Percentiles rank a stretch among this genome's conserved stretches.
phyloP scores from a whole-genome alignment of 495 filamentous ascomycete species.

The Hypoxylon subgilvum region DNA sequence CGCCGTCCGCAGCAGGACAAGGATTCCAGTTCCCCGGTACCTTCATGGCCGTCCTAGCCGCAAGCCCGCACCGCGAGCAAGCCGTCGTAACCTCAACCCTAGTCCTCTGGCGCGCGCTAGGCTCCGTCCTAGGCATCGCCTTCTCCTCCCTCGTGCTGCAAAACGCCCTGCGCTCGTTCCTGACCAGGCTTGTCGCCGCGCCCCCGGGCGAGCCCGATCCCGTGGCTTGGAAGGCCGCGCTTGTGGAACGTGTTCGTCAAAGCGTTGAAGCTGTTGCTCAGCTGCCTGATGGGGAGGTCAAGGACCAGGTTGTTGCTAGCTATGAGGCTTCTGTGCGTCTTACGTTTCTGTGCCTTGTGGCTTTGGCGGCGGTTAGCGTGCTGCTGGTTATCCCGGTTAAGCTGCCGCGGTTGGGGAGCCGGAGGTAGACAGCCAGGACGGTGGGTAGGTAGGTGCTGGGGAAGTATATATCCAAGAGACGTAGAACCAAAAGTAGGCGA shows the following conservation, averaged over 20 bases:
- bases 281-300: constrained; percentile 34
- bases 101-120: constrained; percentile 70
- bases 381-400: constrained; percentile 57
- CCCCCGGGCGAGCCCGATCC: constrained; percentile 46
- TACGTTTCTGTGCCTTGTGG: constrained; percentile 59
- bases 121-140: constrained; percentile 73
- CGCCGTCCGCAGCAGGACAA: constrained; percentile 65
- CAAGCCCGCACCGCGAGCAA: constrained; percentile 70
- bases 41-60: constrained; percentile 72
- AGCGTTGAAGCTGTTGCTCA: constrained; percentile 52
- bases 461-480: too few relatives aligned
- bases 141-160: constrained; percentile 76
- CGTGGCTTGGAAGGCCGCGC: constrained; percentile 37
- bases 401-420: constrained; percentile 60
- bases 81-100: constrained; percentile 76
- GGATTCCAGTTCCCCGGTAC: constrained; percentile 70
- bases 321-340: constrained; percentile 64
- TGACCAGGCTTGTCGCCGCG: constrained; percentile 63
- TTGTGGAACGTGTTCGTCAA: constrained; percentile 47
- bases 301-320: constrained; percentile 61
- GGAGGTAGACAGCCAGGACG: too few relatives aligned
- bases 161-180: constrained; percentile 67
- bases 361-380: constrained; percentile 58
- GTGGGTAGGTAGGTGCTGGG: too few relatives aligned
- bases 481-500: too few relatives aligned